Conservation (phyloP, 2,329 filamentous ascomycete genomes). For the Xylariaceae sp. region DNA sequence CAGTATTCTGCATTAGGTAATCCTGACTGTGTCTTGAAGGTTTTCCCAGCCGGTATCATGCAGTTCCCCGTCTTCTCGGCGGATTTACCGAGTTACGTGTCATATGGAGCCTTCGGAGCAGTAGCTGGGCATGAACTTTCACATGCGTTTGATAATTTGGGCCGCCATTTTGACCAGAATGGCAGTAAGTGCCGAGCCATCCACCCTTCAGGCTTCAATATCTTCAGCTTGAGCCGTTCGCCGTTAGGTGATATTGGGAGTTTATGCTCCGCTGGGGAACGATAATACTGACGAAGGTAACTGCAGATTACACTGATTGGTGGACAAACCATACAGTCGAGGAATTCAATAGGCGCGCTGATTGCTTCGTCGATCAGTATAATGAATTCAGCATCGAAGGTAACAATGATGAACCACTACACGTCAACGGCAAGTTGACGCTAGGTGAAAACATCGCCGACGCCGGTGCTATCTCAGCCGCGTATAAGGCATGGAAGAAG, state of each 20-base stretch:
- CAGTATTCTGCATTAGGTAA: not conserved
- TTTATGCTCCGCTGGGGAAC: not conserved
- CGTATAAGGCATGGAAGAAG: conserved; percentile 59
- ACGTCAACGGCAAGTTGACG: conserved; percentile 60
- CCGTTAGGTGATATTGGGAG: not conserved
- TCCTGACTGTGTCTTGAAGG: conserved; percentile 12
- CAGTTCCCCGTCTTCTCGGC: conserved; percentile 58
- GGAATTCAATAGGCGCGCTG: conserved; percentile 53
- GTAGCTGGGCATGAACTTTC: conserved; percentile 62
- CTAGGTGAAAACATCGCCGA: conserved; percentile 64
- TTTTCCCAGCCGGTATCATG: conserved; percentile 64
- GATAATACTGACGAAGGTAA: conserved; percentile 5
- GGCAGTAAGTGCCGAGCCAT: conserved; percentile 37
- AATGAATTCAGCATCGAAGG: conserved; percentile 53
- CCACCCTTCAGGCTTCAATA: too few relatives aligned
- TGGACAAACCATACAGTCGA: conserved; percentile 57
- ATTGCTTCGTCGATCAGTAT: conserved; percentile 62
- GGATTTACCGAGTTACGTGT: conserved; percentile 49
- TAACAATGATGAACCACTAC: conserved; percentile 49
- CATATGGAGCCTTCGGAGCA: conserved; percentile 60
- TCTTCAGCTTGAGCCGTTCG: too few relatives aligned
- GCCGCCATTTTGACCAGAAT: conserved; percentile 58
- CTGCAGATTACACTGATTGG: conserved; percentile 55
- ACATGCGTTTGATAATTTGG: conserved; percentile 63
- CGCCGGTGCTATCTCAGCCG: conserved; percentile 57